A percentile compares a stretch with the other conserved stretches of the same genome.
Evolutionary conservation across 2,329 filamentous ascomycete species (phyloP).

Genomic region (Penicillium freii): DNA sequence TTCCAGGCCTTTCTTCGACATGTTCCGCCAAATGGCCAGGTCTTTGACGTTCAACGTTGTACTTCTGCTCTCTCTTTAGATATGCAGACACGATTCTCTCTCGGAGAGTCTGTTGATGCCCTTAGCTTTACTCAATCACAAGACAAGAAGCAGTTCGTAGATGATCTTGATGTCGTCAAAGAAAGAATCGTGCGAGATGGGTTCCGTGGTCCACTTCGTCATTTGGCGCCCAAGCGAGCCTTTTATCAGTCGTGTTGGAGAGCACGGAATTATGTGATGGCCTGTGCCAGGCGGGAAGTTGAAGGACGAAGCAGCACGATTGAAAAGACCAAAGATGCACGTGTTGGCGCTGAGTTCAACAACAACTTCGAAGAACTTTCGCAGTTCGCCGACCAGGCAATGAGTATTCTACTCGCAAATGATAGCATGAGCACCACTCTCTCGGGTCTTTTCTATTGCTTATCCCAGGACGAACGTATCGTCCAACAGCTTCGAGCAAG

Average conservation of each 20-base stretch:
- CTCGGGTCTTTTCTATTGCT: slow-evolving; percentile 13
- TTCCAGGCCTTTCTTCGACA: no score
- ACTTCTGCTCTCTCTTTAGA: no score
- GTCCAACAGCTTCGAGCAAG: background rate
- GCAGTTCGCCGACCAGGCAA: slow-evolving; percentile 1
- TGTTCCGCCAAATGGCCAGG: no score
- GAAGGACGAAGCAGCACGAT: background rate
- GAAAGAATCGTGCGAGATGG: background rate
- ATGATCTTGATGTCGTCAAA: background rate
- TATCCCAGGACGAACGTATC: slow-evolving; percentile 5
- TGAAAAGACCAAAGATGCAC: background rate
- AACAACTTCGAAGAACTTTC: background rate
- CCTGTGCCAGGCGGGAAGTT: background rate
- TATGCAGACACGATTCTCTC: no score
- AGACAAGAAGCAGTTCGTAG: background rate
- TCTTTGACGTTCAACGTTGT: no score
- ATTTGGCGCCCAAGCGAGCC: background rate
- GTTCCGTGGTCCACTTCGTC: background rate
- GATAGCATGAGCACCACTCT: slow-evolving; percentile 16
- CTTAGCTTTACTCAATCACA: background rate
- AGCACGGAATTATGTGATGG: background rate
- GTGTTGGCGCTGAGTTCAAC: background rate
- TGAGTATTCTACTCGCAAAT: slow-evolving; percentile 12
- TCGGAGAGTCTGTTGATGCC: background rate
- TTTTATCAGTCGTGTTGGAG: background rate